Percentiles rank a stretch among this genome's conserved stretches.
Evolutionary conservation across 2,329 filamentous ascomycete genomes (phyloP).

Genomic region (Tolypocladium paradoxum): DNA sequence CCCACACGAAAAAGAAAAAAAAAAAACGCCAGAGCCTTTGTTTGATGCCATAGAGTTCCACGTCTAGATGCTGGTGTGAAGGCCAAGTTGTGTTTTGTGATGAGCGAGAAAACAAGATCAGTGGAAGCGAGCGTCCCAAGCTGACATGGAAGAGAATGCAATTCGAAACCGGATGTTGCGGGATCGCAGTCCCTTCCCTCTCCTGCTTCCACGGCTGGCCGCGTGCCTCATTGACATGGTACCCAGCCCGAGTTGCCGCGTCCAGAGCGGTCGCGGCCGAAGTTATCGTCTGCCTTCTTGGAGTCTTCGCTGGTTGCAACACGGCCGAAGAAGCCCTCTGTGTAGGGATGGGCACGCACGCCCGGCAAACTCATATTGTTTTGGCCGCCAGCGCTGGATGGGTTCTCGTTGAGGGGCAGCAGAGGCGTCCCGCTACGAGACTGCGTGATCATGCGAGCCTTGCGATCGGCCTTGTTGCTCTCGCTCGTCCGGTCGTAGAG

Average conservation of each 20-base stretch:
- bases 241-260: conserved; percentile 31
- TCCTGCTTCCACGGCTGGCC: neutral
- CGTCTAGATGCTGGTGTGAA: conserved; percentile 1
- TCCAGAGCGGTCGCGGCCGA: conserved; percentile 24
- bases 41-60: neutral
- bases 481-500: conserved; percentile 90
- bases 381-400: neutral
- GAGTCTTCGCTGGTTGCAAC: conserved; percentile 29
- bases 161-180: neutral
- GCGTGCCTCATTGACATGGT: neutral
- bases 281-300: conserved; percentile 46
- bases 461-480: conserved; percentile 76
- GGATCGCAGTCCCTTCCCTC: no score
- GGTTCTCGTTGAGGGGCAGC: conserved; percentile 51
- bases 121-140: neutral
- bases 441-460: conserved; percentile 54
- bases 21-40: neutral
- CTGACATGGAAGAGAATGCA: neutral
- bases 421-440: conserved; percentile 33
- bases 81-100: neutral
- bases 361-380: neutral
- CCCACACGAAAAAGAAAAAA: neutral
- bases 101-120: neutral
- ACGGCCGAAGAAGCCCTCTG: conserved; percentile 32
- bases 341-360: conserved; percentile 28